These are phyloP conservation scores for Kitagawia praeruptora DNA, from an alignment of 129 eudicot species.

Conservation along the genomic window DNA sequence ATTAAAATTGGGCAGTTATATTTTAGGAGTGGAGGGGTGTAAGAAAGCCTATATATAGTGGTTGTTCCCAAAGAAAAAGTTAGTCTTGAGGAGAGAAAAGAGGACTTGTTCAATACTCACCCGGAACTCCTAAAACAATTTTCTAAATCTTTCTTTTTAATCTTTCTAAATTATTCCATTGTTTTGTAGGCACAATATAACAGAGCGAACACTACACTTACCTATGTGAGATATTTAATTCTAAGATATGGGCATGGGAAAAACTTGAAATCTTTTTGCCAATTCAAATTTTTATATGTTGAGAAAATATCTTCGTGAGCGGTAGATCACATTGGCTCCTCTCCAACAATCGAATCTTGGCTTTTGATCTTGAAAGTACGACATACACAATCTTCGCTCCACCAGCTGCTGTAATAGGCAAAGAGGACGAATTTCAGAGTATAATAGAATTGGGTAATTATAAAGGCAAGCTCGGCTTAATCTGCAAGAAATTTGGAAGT, in stretches of 20 bases:
- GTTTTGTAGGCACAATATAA: no score
- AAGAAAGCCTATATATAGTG: no score
- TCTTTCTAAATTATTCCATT: no score
- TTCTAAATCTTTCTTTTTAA: no score
- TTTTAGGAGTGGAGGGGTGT: no score
- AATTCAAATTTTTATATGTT: no score
- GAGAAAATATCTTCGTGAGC: neutral
- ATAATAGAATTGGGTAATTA: neutral
- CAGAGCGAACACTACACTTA: neutral
- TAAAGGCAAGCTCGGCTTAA: neutral
- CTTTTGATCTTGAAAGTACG: neutral
- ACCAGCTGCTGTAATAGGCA: neutral
- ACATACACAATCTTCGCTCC: neutral
- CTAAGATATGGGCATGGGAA: slow-evolving; percentile 5
- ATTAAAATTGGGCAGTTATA: no score
- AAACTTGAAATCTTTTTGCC: neutral
- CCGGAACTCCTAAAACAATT: no score
- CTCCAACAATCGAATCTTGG: neutral
- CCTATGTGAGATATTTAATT: slow-evolving; percentile 5
- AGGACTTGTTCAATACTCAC: no score
- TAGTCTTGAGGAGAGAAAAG: no score
- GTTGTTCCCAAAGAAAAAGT: no score
- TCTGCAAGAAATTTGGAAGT: neutral
- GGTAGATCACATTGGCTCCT: neutral
- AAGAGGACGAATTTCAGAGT: neutral